Percentiles rank a stretch among this genome's conserved stretches.
These are phyloP conservation scores for Gymnopilus junonius DNA, from an alignment of 768 basidiomycete species.

Conservation along the genomic window DNA sequence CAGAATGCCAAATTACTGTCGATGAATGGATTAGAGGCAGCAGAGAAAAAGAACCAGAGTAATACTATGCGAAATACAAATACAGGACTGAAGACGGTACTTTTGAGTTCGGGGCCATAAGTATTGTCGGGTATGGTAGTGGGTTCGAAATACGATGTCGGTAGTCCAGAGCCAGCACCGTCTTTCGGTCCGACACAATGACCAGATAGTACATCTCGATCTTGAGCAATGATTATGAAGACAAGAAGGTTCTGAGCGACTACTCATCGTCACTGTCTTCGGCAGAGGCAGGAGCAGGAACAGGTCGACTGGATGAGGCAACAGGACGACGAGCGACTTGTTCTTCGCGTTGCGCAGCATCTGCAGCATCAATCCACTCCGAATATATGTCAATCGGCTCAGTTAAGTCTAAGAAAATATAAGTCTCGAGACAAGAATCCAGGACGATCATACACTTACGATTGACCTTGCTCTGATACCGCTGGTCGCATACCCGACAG, in stretches of 20 bases:
- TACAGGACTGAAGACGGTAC: no score
- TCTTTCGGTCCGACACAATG: neutral
- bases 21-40: no score
- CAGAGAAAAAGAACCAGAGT: no score
- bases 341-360: conserved; percentile 75
- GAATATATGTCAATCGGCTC: conserved; percentile 91
- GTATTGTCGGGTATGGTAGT: neutral
- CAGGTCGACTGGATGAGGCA: conserved; percentile 63
- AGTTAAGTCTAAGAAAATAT: conserved; percentile 63
- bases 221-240: neutral
- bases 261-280: conserved; percentile 55
- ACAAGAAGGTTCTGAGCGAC: neutral
- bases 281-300: conserved; percentile 42
- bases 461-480: conserved; percentile 86
- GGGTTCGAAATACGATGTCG: neutral
- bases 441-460: conserved; percentile 49
- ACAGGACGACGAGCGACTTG: conserved; percentile 54
- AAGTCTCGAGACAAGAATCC: conserved; percentile 9
- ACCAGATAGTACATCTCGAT: neutral
- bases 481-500: conserved; percentile 86
- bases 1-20: no score
- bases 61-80: no score
- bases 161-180: no score
- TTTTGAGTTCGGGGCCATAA: no score
- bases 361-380: conserved; percentile 90